Percentiles rank a stretch among this genome's conserved stretches.
phyloP scores from a whole-genome alignment of 2,329 filamentous ascomycete genomes.

The Venturia pyrina region DNA sequence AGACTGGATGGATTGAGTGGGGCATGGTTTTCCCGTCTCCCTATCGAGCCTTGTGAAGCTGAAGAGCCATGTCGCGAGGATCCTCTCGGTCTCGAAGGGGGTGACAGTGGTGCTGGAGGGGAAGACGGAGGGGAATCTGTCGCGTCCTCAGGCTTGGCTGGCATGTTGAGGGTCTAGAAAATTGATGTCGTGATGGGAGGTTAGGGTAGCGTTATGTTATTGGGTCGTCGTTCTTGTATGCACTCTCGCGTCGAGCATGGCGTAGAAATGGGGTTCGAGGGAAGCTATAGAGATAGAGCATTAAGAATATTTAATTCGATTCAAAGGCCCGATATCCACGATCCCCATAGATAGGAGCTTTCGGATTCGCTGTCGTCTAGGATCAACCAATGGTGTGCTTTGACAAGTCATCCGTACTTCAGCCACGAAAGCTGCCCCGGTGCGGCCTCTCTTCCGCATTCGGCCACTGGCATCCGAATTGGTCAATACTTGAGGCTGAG shows the following conservation, averaged over 20 bases:
- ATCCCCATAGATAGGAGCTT: background rate
- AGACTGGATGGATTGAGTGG: constrained; percentile 11
- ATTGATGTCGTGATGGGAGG: background rate
- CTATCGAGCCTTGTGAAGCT: background rate
- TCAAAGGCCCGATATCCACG: background rate
- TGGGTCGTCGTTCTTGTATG: background rate
- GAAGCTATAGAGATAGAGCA: background rate
- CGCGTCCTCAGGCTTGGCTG: background rate
- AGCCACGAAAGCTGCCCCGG: background rate
- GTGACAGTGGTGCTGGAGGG: constrained; percentile 1
- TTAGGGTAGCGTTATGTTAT: background rate
- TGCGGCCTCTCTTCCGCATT: background rate
- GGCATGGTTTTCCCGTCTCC: constrained; percentile 1
- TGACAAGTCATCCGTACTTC: background rate
- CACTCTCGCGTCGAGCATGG: background rate
- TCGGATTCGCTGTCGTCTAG: background rate
- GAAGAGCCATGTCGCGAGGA: constrained; percentile 8
- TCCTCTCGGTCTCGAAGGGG: constrained; percentile 5
- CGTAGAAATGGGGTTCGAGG: background rate
- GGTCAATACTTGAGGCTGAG: too few species aligned
- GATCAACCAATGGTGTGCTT: background rate
- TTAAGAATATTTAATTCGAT: background rate
- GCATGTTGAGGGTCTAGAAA: background rate
- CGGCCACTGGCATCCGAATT: background rate
- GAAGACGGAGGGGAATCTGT: constrained; percentile 4